Base-by-base conservation (phyloP, 257 asterid species). In the Primulina eburnea region DNA sequence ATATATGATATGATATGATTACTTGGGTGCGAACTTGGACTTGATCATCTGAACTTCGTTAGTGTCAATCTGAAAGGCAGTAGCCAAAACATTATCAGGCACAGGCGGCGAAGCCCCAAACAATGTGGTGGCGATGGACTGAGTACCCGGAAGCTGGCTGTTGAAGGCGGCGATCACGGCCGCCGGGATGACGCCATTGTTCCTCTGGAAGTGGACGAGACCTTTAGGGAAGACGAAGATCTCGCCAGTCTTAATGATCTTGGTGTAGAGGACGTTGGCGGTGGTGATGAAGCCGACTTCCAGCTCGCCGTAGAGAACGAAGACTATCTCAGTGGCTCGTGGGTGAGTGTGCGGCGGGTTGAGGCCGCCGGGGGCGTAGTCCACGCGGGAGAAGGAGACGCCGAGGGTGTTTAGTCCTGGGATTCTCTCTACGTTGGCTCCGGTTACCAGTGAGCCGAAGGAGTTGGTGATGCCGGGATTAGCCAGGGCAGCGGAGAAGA, bases 381-480 rank as follows among this genome's bases (percentile, higher is more conserved):
- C 95, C 35, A 88, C 74, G 34, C 92, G 84, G 29, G 88, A 55
- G 12, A 89, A 76, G 67, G 96, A 83, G 1, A 89, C 82, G n/a
- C 91, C 93, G 2, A 87, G 83, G 38, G 93, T 89, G 89, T 89
- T 89, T 30, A 89, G 91, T 8, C 96, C 96, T 0, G 96, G 93
- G 62, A 87, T 75, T 55, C 59, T 79, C 68, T 71, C 69, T 8
- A 89, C 93, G 74, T 79, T 85, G 73, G 89, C 96, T 69, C 72
- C 81, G 24, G 89, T 83, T 60, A 87, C 93, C 7, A 68, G 0
- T 2, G 95, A 82, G 0, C 87, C 90, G 73, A 65, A 8, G 80
- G 86, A 14, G 64, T 43, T 87, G 57, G 86, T 77, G 76, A 81
- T 69, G 69, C 87, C 88, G 62, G 90, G 67, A 4, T 72, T 78